Percentiles rank a stretch among this genome's conserved stretches.
These are phyloP conservation scores for Orbilia quercus DNA, from an alignment of 2,329 filamentous ascomycete species.

Conservation along the genomic window DNA sequence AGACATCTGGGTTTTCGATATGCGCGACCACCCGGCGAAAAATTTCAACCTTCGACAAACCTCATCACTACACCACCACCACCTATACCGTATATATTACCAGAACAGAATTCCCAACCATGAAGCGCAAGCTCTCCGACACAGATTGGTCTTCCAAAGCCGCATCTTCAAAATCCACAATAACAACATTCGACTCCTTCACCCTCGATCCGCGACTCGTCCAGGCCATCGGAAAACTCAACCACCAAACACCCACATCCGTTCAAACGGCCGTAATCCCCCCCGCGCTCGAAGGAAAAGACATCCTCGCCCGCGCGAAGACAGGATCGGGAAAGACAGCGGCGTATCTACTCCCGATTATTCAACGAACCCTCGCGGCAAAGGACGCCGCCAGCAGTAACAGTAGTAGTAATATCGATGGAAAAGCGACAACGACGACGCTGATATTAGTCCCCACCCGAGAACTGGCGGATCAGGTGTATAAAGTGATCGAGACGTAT, in stretches of 20 bases:
- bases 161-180: constrained; percentile 61
- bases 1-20: constrained; percentile 25
- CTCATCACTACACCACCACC: not conserved
- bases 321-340: constrained; percentile 97
- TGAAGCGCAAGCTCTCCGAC: constrained; percentile 73
- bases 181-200: constrained; percentile 74
- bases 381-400: no score
- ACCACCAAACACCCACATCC: constrained; percentile 85
- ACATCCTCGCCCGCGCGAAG: constrained; percentile 88
- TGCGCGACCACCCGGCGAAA: constrained; percentile 9
- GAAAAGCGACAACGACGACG: constrained; percentile 73
- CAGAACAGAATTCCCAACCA: constrained; percentile 2
- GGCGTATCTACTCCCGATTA: constrained; percentile 90
- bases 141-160: constrained; percentile 66
- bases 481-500: constrained; percentile 79
- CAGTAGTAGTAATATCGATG: constrained; percentile 24
- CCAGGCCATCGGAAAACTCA: constrained; percentile 84
- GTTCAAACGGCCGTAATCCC: constrained; percentile 91
- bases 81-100: not conserved
- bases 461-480: constrained; percentile 92
- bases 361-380: constrained; percentile 82
- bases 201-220: constrained; percentile 85
- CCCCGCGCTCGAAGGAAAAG: constrained; percentile 83
- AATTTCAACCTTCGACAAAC: constrained; percentile 18
- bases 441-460: constrained; percentile 93